Conservation (phyloP, 768 basidiomycete genomes). For the Pulveroboletus frians region DNA sequence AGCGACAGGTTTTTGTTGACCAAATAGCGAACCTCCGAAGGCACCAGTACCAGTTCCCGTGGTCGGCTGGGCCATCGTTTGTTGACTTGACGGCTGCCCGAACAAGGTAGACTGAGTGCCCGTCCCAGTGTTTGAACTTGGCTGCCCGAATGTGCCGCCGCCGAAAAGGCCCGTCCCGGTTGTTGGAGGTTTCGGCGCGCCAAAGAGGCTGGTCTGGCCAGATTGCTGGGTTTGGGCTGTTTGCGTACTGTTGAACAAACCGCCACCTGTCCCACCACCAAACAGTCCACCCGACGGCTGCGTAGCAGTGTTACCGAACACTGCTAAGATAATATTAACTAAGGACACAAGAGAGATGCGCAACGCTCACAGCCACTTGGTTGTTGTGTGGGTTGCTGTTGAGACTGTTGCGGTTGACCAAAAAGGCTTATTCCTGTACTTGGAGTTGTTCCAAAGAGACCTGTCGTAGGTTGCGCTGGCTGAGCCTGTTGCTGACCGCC, state of each 20-base stretch:
- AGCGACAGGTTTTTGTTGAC: constrained; percentile 44
- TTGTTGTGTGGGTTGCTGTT: constrained; percentile 39
- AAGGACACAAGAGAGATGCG: not conserved
- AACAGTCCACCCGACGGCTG: constrained; percentile 34
- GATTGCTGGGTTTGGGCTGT: constrained; percentile 36
- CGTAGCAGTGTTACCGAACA: constrained; percentile 34
- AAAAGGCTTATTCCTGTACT: constrained; percentile 28
- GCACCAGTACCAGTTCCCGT: constrained; percentile 23
- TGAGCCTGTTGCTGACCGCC: constrained; percentile 25
- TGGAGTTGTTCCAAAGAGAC: constrained; percentile 29
- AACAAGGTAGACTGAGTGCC: constrained; percentile 41
- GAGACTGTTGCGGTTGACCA: constrained; percentile 26
- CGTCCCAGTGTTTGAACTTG: constrained; percentile 27
- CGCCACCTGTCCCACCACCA: constrained; percentile 30
- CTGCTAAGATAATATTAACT: constrained; percentile 20
- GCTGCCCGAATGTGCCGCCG: constrained; percentile 45
- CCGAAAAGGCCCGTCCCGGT: constrained; percentile 43
- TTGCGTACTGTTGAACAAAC: constrained; percentile 34
- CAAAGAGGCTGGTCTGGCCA: constrained; percentile 27
- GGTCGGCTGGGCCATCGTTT: constrained; percentile 33
- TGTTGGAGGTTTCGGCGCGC: constrained; percentile 29
- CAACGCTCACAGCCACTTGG: constrained; percentile 32
- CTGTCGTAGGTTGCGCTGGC: constrained; percentile 20
- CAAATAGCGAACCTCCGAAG: constrained; percentile 47
- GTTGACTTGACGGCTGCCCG: constrained; percentile 47